These are phyloP conservation scores for Podospora bellae-mahoneyi DNA, from an alignment of 495 filamentous ascomycete genomes.

Conservation along the genomic window DNA sequence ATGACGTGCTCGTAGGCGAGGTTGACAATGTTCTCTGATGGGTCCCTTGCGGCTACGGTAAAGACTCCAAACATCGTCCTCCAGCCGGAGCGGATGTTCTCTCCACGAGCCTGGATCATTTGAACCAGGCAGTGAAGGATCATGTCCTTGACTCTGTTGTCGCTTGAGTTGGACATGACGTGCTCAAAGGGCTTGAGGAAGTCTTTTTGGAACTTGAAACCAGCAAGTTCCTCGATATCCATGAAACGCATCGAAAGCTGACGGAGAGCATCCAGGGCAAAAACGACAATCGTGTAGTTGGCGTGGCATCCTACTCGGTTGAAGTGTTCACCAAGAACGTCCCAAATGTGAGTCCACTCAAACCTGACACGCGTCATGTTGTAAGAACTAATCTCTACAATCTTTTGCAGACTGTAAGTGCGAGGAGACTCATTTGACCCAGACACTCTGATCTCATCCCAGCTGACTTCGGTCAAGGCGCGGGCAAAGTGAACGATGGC, in stretches of 20 bases:
- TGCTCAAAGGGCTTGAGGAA: slow-evolving; percentile 98
- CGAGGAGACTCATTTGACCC: slow-evolving; percentile 91
- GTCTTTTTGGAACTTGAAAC: slow-evolving; percentile 99
- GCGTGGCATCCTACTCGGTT: slow-evolving; percentile 94
- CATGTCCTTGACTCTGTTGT: slow-evolving; percentile 95
- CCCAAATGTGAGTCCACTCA: slow-evolving; percentile 98
- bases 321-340: slow-evolving; percentile 93
- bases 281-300: slow-evolving; percentile 94
- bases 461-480: slow-evolving; percentile 92
- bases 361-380: slow-evolving; percentile 98
- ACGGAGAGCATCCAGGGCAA: slow-evolving; percentile 88
- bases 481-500: slow-evolving; percentile 97
- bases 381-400: slow-evolving; percentile 98
- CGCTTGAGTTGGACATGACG: slow-evolving; percentile 87
- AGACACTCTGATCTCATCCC: slow-evolving; percentile 97
- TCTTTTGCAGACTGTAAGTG: slow-evolving; percentile 94
- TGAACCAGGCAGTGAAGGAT: slow-evolving; percentile 94
- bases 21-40: slow-evolving; percentile 92
- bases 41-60: slow-evolving; percentile 88
- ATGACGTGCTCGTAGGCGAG: slow-evolving; percentile 94
- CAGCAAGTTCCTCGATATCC: slow-evolving; percentile 94
- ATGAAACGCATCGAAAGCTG: slow-evolving; percentile 98
- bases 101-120: slow-evolving; percentile 94
- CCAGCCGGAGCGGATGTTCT: slow-evolving; percentile 97
- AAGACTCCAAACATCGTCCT: slow-evolving; percentile 99